A percentile compares a stretch with the other conserved stretches of the same genome.
phyloP scores from a whole-genome alignment of 1,284 basidiomycete genomes.

The Inonotus hispidus region DNA sequence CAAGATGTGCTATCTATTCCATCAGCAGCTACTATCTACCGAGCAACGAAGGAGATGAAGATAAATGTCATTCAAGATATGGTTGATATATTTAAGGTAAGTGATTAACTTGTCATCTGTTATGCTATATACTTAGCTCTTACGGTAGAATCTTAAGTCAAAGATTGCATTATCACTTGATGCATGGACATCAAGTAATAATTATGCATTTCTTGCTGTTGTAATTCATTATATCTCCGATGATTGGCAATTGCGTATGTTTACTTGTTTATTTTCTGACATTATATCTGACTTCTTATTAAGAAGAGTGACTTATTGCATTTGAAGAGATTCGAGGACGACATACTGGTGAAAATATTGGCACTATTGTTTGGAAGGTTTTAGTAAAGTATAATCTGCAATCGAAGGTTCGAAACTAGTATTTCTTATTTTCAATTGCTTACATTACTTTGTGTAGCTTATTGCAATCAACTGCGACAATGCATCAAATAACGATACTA shows the following conservation, averaged over 20 bases:
- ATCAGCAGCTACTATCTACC: too few relatives aligned
- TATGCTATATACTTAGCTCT: neutral
- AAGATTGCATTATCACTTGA: slow-evolving; percentile 30
- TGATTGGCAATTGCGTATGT: neutral
- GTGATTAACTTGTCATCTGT: slow-evolving; percentile 3
- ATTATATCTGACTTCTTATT: too few relatives aligned
- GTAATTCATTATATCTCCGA: slow-evolving; percentile 30
- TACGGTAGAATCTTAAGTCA: slow-evolving; percentile 20
- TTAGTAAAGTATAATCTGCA: slow-evolving; percentile 9
- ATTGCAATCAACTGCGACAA: too few relatives aligned
- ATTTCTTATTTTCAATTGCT: neutral
- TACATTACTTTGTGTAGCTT: too few relatives aligned
- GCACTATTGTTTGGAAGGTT: slow-evolving; percentile 11
- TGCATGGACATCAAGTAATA: slow-evolving; percentile 29
- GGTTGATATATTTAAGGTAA: slow-evolving; percentile 9
- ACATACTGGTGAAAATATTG: slow-evolving; percentile 20
- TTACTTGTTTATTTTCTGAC: neutral
- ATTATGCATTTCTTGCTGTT: slow-evolving; percentile 31
- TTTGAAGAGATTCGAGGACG: slow-evolving; percentile 18
- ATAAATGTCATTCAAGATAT: slow-evolving; percentile 6
- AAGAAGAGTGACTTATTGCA: slow-evolving; percentile 19
- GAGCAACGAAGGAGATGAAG: slow-evolving; percentile 15
- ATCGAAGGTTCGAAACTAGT: slow-evolving; percentile 1
- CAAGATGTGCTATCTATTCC: slow-evolving; percentile 9
- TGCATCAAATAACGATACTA: too few relatives aligned